These are phyloP conservation scores for Gastrolobium bilobum DNA, from an alignment of 306 rosid species.

Conservation along the genomic window DNA sequence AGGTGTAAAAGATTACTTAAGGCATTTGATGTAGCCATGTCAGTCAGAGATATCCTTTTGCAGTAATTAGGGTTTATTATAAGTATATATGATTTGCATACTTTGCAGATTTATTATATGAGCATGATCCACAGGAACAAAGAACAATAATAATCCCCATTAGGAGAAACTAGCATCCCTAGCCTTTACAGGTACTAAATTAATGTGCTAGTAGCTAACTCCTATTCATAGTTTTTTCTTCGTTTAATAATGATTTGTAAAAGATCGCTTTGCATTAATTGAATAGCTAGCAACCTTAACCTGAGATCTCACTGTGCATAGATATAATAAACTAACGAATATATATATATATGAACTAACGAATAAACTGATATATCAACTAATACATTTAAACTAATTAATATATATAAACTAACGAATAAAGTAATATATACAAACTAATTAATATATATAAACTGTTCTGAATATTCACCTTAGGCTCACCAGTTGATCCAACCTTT, in stretches of 20 bases:
- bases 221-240: constrained; percentile 38
- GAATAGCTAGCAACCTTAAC: constrained; percentile 1
- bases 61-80: constrained; percentile 17
- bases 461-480: no score
- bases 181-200: constrained; percentile 55
- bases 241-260: constrained; percentile 35
- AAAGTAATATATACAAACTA: no score
- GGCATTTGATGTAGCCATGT: constrained; percentile 39
- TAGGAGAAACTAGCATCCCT: constrained; percentile 34
- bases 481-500: no score
- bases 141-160: constrained; percentile 24
- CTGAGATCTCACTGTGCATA: not conserved
- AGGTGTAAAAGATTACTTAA: constrained; percentile 24
- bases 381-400: no score
- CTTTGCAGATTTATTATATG: not conserved
- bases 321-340: no score
- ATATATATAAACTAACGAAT: no score
- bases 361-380: no score
- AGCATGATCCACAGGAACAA: constrained; percentile 33
- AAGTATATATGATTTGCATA: constrained; percentile 14
- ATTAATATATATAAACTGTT: no score
- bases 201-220: constrained; percentile 37
- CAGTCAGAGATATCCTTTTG: constrained; percentile 38
- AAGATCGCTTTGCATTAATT: constrained; percentile 34
- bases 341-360: no score